Conservation (phyloP, 495 filamentous ascomycete genomes). For the Daldinia bambusicola region DNA sequence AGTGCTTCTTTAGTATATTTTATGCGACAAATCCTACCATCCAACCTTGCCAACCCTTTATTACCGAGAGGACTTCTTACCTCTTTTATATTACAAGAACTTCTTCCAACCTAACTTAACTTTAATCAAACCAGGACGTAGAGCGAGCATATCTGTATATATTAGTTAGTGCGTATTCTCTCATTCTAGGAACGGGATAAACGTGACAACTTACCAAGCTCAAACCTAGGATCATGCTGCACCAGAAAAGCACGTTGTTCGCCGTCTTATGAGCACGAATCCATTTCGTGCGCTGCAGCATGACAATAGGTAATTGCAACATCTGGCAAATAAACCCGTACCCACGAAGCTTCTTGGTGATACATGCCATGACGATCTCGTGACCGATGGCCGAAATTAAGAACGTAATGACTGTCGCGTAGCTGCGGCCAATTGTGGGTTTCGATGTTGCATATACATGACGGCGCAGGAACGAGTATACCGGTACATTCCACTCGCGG, state of each 20-base stretch:
- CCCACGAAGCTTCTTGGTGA: constrained; percentile 94
- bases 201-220: constrained; percentile 72
- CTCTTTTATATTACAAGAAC: background rate
- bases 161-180: constrained; percentile 28
- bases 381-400: constrained; percentile 88
- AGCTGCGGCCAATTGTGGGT: constrained; percentile 75
- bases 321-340: constrained; percentile 96
- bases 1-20: constrained; percentile 4
- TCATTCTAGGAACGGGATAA: background rate
- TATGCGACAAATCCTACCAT: constrained; percentile 1
- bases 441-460: constrained; percentile 90
- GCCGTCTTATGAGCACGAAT: constrained; percentile 77
- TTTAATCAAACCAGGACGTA: constrained; percentile 59
- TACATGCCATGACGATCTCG: constrained; percentile 96
- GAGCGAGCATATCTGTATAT: constrained; percentile 63
- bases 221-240: constrained; percentile 90
- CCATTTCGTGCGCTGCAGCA: constrained; percentile 82
- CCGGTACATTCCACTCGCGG: constrained; percentile 96
- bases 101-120: background rate
- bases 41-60: background rate
- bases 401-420: constrained; percentile 92
- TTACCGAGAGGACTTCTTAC: background rate
- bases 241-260: constrained; percentile 96
- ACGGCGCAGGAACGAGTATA: constrained; percentile 95
- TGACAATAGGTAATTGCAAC: constrained; percentile 93